Evolutionary conservation across 352 stramenopile species (phyloP), one percentile per base, ranked within the genome.

Genomic region (Albugo candida): DNA sequence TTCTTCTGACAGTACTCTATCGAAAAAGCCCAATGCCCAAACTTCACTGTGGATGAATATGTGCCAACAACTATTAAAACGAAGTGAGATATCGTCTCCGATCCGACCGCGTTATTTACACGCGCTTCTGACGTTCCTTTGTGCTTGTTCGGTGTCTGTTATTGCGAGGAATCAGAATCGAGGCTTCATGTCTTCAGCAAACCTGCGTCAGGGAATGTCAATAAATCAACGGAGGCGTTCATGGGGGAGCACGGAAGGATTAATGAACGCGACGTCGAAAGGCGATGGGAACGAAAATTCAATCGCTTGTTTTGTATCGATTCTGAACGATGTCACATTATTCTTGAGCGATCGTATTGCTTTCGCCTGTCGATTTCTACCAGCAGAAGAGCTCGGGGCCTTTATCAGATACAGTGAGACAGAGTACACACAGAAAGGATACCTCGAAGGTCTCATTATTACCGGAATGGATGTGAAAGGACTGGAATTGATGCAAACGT

Each of bases 281-380:
- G 17, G 17, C 38, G 17, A 19, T 19, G 54, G 54, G 21, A 56
- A 50, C 51, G 64, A 56, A 52, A 61, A 64, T 12, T 57, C 64
- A 5, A 31, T 31, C 24, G 8, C 24, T 31, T 31, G 3, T 3
- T 93, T 83, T 45, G 63, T 65, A 0, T 59, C 67, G 5, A 92
- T 95, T 57, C 66, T 97, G 13, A 67, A 89, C 45, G 75, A 96
- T 54, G 57, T 72, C 19, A 78, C 70, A 8, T 61, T 97, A 11
- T 77, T 75, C 34, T 62, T 96, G 31, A 83, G 75, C 41, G 89
- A 97, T 57, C 65, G 86, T 17, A 59, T 95, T 21, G 89, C 75
- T 6, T 96, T 97, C 60, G 82, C 85, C 5, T 96, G 83, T 52
- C 77, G 83, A 0, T 96, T 91, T 51, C 56, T 96, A 6, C 56